phyloP scores from a whole-genome alignment of 805 yeast genomes.

The Candida schatavii region DNA sequence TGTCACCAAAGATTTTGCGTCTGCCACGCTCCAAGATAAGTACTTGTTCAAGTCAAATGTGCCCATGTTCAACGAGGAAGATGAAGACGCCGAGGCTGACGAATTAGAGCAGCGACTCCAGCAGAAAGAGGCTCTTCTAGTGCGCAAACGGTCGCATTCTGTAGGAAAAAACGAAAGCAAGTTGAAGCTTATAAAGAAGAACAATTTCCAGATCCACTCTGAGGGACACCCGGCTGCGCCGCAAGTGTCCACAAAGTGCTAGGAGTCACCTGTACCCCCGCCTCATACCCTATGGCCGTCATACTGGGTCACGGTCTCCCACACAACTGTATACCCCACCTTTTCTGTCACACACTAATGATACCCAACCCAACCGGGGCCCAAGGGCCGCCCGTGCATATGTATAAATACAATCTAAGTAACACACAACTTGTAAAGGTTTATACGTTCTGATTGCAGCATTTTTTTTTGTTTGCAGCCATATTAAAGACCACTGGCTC shows the following conservation, averaged over 20 bases:
- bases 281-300: too few relatives aligned
- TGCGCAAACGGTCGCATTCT: conserved; percentile 33
- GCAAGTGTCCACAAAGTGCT: neutral
- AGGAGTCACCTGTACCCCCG: too few relatives aligned
- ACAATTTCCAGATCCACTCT: conserved; percentile 24
- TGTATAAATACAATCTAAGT: too few relatives aligned
- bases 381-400: too few relatives aligned
- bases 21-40: conserved; percentile 13
- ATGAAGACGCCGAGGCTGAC: conserved; percentile 9
- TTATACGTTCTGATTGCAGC: too few relatives aligned
- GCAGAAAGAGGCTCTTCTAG: conserved; percentile 16
- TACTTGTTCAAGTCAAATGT: conserved; percentile 15
- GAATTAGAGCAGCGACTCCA: conserved; percentile 20
- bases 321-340: too few relatives aligned
- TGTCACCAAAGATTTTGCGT: neutral
- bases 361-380: too few relatives aligned
- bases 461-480: too few relatives aligned
- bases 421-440: too few relatives aligned
- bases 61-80: conserved; percentile 13
- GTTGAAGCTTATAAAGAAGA: conserved; percentile 30
- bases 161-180: conserved; percentile 39
- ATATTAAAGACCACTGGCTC: too few relatives aligned
- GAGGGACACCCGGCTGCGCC: conserved; percentile 7
- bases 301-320: too few relatives aligned
- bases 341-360: too few relatives aligned